Evolutionary conservation across 2,329 filamentous ascomycete species (phyloP).

Genomic region (Beauveria caledonica): DNA sequence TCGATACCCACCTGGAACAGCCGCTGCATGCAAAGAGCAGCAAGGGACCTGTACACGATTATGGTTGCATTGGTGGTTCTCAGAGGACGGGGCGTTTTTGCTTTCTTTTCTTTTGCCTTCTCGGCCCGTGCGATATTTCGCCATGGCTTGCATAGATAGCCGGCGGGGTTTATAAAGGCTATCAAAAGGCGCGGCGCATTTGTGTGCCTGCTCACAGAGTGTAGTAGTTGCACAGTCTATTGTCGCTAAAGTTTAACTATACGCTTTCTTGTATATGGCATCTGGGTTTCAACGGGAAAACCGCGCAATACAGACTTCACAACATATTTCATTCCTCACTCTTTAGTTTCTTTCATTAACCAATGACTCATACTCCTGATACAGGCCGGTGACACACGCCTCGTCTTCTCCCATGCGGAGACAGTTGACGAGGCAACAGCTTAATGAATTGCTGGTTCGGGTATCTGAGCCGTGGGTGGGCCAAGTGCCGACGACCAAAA

Average conservation of each 20-base stretch:
- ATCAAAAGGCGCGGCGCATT: background rate
- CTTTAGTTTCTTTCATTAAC: background rate
- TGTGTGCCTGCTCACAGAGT: background rate
- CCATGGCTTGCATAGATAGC: background rate
- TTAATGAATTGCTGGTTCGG: background rate
- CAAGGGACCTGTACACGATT: background rate
- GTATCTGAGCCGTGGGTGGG: background rate
- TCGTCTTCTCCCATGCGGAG: too few species aligned
- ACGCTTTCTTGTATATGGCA: background rate
- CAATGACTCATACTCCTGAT: background rate
- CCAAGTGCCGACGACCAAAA: background rate
- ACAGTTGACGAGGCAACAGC: too few species aligned
- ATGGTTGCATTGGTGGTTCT: conserved; percentile 1
- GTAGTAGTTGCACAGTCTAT: background rate
- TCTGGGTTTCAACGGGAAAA: background rate
- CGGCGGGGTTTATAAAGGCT: conserved; percentile 2
- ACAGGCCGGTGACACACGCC: background rate
- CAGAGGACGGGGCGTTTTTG: background rate
- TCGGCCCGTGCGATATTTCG: background rate
- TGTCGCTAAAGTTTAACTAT: background rate
- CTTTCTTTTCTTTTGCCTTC: background rate
- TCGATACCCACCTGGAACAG: conserved; percentile 1
- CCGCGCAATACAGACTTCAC: background rate
- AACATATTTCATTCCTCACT: background rate
- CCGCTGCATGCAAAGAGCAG: background rate